Conservation (phyloP, 352 stramenopile species). For the Pythium pectinolyticum region DNA sequence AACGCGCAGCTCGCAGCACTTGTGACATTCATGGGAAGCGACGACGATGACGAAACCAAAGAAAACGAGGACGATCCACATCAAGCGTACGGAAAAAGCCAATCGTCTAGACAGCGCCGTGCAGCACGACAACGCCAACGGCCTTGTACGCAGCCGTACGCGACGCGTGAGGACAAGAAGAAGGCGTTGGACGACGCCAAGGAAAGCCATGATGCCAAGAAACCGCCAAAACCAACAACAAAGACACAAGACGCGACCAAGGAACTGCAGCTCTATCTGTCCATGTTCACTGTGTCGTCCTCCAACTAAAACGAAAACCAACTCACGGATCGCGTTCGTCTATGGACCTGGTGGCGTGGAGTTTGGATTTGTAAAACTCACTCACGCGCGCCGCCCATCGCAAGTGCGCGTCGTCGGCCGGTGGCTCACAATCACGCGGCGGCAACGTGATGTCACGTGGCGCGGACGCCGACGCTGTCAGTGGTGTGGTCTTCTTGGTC, state of each 20-base stretch:
- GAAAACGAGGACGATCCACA: constrained; percentile 6
- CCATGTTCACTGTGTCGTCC: constrained; percentile 35
- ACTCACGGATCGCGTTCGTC: background rate
- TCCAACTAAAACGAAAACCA: constrained; percentile 2
- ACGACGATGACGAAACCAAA: constrained; percentile 30
- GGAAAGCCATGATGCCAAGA: too few species aligned
- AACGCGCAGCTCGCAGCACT: constrained; percentile 75
- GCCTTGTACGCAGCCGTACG: constrained; percentile 17
- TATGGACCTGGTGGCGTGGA: background rate
- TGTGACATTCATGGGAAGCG: constrained; percentile 71
- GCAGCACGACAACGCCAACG: background rate
- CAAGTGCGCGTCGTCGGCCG: constrained; percentile 39
- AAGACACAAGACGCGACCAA: constrained; percentile 22
- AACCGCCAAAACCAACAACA: too few species aligned
- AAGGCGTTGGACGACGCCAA: constrained; percentile 5
- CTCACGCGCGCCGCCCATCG: constrained; percentile 60
- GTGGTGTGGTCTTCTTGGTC: background rate
- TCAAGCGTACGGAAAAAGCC: background rate
- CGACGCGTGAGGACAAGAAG: background rate
- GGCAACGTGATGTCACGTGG: constrained; percentile 7
- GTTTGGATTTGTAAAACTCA: constrained; percentile 45
- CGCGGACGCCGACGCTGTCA: constrained; percentile 9
- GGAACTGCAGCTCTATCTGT: constrained; percentile 52
- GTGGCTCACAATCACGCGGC: constrained; percentile 20
- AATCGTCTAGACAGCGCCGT: constrained; percentile 2